Base-by-base conservation (phyloP, 805 yeast species). In the Candida railenensis region DNA sequence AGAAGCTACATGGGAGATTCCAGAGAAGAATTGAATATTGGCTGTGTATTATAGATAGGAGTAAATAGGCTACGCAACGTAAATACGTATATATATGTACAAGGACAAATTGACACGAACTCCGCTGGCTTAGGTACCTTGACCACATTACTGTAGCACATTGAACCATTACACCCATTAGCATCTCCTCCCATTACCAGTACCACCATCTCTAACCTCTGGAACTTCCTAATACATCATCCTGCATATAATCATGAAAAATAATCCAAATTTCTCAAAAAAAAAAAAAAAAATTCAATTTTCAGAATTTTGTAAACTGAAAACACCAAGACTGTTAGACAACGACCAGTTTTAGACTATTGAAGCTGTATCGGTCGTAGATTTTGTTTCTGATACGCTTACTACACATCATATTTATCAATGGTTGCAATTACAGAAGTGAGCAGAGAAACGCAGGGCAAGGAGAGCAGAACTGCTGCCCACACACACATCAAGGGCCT, bases 401-500 rank as follows among this genome's bases (percentile, higher is more conserved):
- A 5, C 5, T n/a, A 34, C 11, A 28, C 19, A n/a, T 22, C 9
- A 22, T 18, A 5, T 25, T 22, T 7, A 25, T 22, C 47, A 42
- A 87, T 87, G 95, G 92, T 85, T 37, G 85, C 83, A 62, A 85
- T 87, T 57, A 81, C 74, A 65, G 95, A 89, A 65, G 86, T 88
- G 41, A 39, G 33, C 21, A 86, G 82, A 54, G 85, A 86, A 46
- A 51, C 72, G 16, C 65, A 55, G 43, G 56, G 64, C 22, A 74
- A 83, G 46, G 86, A 82, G 48, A 73, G 78, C 47, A 77, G 96
- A 54, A 88, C 96, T 1, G 96, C 98, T 1, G 94, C 99, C 3
- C 99, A 92, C 64, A 91, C 99, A 2, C 99, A 92, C 64, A 92
- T 92, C 75, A 86, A 85, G 58, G 98, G 98, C 2, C 78, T 92